A percentile compares a stretch with the other conserved stretches of the same genome.
Evolutionary conservation across 495 filamentous ascomycete species (phyloP).

Genomic region (Daldinia caldariorum): DNA sequence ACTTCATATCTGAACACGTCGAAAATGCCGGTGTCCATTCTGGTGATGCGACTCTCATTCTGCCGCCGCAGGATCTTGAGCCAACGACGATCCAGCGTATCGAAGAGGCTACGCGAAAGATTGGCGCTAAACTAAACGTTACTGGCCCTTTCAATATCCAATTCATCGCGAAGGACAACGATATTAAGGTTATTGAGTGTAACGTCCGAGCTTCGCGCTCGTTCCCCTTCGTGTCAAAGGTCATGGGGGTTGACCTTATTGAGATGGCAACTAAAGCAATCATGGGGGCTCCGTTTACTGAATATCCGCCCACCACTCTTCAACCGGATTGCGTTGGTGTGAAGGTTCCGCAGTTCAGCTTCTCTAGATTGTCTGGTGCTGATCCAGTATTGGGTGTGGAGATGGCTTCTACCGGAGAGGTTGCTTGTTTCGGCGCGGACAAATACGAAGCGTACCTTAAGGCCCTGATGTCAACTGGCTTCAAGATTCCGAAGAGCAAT

Average conservation of each 20-base stretch:
- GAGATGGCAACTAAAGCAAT: conserved; percentile 99
- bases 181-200: conserved; percentile 99
- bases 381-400: conserved; percentile 97
- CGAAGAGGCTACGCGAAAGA: conserved; percentile 94
- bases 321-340: conserved; percentile 89
- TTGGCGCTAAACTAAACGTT: conserved; percentile 92
- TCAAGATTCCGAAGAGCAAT: conserved; percentile 94
- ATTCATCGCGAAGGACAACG: conserved; percentile 99
- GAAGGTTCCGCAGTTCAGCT: conserved; percentile 98
- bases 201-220: conserved; percentile 96
- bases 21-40: conserved; percentile 98
- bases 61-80: conserved; percentile 94
- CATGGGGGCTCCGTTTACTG: conserved; percentile 80
- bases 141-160: conserved; percentile 99
- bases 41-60: conserved; percentile 91
- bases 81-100: conserved; percentile 88
- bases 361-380: conserved; percentile 93
- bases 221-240: conserved; percentile 98
- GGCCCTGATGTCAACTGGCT: conserved; percentile 92
- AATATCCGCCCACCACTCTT: conserved; percentile 80
- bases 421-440: conserved; percentile 93
- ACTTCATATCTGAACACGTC: conserved; percentile 95
- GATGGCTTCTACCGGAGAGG: conserved; percentile 99
- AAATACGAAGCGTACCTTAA: conserved; percentile 99
- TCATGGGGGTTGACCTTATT: conserved; percentile 97